Percentiles rank a stretch among this genome's conserved stretches.
Evolutionary conservation across 345 rosid genomes (phyloP).

Genomic region (Chamaenerion angustifolium): DNA sequence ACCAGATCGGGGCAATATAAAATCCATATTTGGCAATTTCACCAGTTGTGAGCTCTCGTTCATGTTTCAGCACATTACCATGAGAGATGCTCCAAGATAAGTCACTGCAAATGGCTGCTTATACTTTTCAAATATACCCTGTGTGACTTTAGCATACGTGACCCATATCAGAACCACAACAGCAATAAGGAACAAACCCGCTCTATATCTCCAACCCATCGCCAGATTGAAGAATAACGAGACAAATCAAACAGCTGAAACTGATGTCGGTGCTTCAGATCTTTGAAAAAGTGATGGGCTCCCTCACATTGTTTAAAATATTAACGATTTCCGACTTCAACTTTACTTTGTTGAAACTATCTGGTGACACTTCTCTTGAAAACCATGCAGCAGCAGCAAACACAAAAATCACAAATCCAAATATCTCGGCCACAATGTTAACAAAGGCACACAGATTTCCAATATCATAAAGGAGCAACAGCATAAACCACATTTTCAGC

Average conservation of each 20-base stretch:
- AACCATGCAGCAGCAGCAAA: no score
- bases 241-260: constrained; percentile 3
- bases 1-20: constrained; percentile 98
- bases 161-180: constrained; percentile 93
- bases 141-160: constrained; percentile 80
- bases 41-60: constrained; percentile 40
- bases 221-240: no score
- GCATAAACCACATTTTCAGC: no score
- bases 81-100: constrained; percentile 94
- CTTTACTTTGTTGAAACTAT: no score
- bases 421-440: no score
- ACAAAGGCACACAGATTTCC: no score
- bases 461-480: no score
- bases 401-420: no score
- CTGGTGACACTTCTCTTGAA: no score
- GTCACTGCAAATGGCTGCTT: constrained; percentile 99
- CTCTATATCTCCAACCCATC: constrained; percentile 82
- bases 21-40: constrained; percentile 71
- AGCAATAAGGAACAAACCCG: constrained; percentile 74
- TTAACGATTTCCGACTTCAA: no score
- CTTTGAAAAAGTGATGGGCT: background rate
- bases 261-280: constrained; percentile 3
- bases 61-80: constrained; percentile 45
- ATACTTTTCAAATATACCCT: constrained; percentile 85
- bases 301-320: background rate